Conservation (phyloP, 2,329 filamentous ascomycete species). For the Orbilia ellipsospora region DNA sequence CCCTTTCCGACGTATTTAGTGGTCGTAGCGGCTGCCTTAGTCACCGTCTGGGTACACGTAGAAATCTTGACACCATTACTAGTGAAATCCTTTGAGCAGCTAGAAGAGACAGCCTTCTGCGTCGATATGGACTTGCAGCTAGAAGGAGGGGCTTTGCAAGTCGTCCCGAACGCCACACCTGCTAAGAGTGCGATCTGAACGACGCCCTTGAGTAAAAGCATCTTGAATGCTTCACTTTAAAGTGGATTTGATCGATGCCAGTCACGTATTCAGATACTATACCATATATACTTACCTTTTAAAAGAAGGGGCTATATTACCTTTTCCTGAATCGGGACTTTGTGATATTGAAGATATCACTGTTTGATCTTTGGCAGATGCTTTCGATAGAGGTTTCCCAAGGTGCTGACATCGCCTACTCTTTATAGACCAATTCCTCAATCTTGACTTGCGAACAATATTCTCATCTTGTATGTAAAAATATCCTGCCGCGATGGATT, state of each 20-base stretch:
- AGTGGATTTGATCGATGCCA: not conserved
- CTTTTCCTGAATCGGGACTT: not conserved
- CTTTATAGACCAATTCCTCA: slow-evolving; percentile 1
- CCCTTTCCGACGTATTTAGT: slow-evolving; percentile 22
- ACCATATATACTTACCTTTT: slow-evolving; percentile 8
- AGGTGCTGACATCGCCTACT: not conserved
- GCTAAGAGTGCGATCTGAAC: slow-evolving; percentile 16
- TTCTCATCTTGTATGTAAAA: no score
- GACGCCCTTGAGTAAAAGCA: slow-evolving; percentile 21
- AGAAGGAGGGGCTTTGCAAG: slow-evolving; percentile 7
- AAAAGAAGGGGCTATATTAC: not conserved
- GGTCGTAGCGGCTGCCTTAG: slow-evolving; percentile 14
- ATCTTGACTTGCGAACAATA: no score
- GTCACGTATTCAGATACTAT: slow-evolving; percentile 1
- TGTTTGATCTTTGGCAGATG: not conserved
- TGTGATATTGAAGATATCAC: not conserved
- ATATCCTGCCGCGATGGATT: not conserved
- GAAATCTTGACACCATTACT: slow-evolving; percentile 10
- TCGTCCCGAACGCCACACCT: slow-evolving; percentile 2
- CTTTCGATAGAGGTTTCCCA: not conserved
- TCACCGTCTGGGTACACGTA: slow-evolving; percentile 8
- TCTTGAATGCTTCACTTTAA: slow-evolving; percentile 6
- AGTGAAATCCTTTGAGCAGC: slow-evolving; percentile 11
- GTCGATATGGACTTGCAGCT: slow-evolving; percentile 21
- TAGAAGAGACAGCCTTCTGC: slow-evolving; percentile 8